phyloP scores from a whole-genome alignment of 306 rosid species.

The Boehmeria nivea region DNA sequence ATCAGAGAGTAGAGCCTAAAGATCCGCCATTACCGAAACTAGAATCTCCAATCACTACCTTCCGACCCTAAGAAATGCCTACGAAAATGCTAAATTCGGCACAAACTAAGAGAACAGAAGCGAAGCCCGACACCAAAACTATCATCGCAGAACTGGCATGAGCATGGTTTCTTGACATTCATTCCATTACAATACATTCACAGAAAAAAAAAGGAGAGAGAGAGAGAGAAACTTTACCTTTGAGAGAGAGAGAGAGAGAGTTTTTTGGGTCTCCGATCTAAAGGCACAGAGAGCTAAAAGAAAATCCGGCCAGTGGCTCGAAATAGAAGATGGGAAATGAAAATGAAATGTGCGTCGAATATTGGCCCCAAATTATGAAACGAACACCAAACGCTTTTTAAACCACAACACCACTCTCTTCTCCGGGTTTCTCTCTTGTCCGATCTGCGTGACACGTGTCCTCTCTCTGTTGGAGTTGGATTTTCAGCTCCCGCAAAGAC shows the following conservation, averaged over 20 bases:
- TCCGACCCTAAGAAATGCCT: too few species aligned
- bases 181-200: too few species aligned
- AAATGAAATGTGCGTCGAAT: constrained; percentile 17
- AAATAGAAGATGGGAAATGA: constrained; percentile 15
- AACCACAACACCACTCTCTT: neutral
- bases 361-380: neutral
- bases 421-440: neutral
- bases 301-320: constrained; percentile 32
- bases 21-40: too few species aligned
- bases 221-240: constrained; percentile 25
- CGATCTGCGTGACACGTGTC: constrained; percentile 38
- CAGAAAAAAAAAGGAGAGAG: too few species aligned
- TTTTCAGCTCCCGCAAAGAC: constrained; percentile 18
- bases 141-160: too few species aligned
- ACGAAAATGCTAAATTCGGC: too few species aligned
- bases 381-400: constrained; percentile 17
- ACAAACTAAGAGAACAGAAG: too few species aligned
- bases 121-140: too few species aligned
- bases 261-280: too few species aligned
- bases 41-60: too few species aligned
- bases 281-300: neutral
- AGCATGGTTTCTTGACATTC: too few species aligned
- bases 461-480: neutral
- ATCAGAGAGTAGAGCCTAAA: too few species aligned
- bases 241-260: constrained; percentile 1